phyloP scores from a whole-genome alignment of 805 yeast species.

The Pichia deserticola region DNA sequence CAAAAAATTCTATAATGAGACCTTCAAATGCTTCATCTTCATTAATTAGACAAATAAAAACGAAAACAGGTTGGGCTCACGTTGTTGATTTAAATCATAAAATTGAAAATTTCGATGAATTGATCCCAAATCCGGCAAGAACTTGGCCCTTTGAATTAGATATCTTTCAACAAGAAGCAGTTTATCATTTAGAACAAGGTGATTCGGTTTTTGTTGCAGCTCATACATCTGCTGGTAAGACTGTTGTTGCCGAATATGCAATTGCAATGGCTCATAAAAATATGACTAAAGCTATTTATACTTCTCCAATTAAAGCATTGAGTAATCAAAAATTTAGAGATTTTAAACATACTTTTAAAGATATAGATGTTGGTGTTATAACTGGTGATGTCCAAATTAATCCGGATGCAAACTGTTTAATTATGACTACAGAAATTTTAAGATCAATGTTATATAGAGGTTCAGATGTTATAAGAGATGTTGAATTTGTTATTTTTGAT shows the following conservation, averaged over 20 bases:
- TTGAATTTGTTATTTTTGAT: slow-evolving; percentile 97
- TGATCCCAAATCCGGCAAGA: slow-evolving; percentile 90
- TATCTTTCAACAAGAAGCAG: slow-evolving; percentile 94
- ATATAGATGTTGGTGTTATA: slow-evolving; percentile 92
- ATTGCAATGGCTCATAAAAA: slow-evolving; percentile 94
- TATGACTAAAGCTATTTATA: slow-evolving; percentile 94
- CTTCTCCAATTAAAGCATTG: slow-evolving; percentile 93
- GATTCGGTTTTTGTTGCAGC: slow-evolving; percentile 99
- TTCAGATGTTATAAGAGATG: slow-evolving; percentile 96
- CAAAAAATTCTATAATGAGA: slow-evolving; percentile 21
- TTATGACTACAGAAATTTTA: slow-evolving; percentile 98
- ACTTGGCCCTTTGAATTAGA: slow-evolving; percentile 94
- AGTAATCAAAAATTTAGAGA: slow-evolving; percentile 94
- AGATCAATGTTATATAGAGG: slow-evolving; percentile 96
- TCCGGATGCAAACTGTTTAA: slow-evolving; percentile 96
- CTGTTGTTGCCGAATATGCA: slow-evolving; percentile 97
- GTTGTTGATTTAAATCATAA: slow-evolving; percentile 80
- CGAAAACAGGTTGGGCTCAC: slow-evolving; percentile 80
- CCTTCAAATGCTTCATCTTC: slow-evolving; percentile 15
- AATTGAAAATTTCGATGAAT: slow-evolving; percentile 75
- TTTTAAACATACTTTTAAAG: slow-evolving; percentile 83
- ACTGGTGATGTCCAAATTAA: slow-evolving; percentile 99
- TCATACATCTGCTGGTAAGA: slow-evolving; percentile 97
- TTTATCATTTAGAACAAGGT: slow-evolving; percentile 92
- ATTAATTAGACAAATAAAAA: slow-evolving; percentile 2